Conservation (phyloP, 495 filamentous ascomycete species). For the Baudoinia panamericana region DNA sequence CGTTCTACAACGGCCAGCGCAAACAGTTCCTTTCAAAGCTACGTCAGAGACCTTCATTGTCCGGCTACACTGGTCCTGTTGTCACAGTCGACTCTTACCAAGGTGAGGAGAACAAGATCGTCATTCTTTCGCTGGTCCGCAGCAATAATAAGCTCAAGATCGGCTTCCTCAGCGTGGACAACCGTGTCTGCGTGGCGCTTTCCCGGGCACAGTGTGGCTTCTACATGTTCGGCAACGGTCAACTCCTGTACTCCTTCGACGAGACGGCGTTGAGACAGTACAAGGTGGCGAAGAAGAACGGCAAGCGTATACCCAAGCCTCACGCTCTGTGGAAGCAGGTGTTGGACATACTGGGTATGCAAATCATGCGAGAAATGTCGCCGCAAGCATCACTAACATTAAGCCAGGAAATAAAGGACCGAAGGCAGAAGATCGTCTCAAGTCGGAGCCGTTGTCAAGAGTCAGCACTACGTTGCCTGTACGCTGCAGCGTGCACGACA, state of each 20-base stretch:
- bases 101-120: conserved; percentile 82
- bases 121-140: conserved; percentile 74
- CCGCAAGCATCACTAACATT: conserved; percentile 23
- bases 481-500: conserved; percentile 30
- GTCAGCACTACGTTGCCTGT: conserved; percentile 10
- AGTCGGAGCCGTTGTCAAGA: conserved; percentile 7
- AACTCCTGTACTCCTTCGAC: conserved; percentile 33
- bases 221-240: conserved; percentile 74
- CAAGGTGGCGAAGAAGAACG: conserved; percentile 21
- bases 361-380: too few relatives aligned
- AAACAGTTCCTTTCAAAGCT: conserved; percentile 46
- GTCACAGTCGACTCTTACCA: conserved; percentile 87
- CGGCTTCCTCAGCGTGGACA: conserved; percentile 61
- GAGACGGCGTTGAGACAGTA: too few relatives aligned
- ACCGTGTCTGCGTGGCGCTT: conserved; percentile 75
- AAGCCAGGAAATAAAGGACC: conserved; percentile 23
- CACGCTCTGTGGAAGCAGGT: too few relatives aligned
- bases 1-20: conserved; percentile 78
- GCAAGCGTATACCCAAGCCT: too few relatives aligned
- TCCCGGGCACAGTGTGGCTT: conserved; percentile 77
- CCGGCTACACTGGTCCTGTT: too few relatives aligned
- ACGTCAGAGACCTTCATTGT: too few relatives aligned
- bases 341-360: conserved; percentile 17
- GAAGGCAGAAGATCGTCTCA: conserved; percentile 4
- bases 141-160: conserved; percentile 44